Evolutionary conservation across 2,329 filamentous ascomycete species (phyloP).

Genomic region (Monosporascus ibericus): DNA sequence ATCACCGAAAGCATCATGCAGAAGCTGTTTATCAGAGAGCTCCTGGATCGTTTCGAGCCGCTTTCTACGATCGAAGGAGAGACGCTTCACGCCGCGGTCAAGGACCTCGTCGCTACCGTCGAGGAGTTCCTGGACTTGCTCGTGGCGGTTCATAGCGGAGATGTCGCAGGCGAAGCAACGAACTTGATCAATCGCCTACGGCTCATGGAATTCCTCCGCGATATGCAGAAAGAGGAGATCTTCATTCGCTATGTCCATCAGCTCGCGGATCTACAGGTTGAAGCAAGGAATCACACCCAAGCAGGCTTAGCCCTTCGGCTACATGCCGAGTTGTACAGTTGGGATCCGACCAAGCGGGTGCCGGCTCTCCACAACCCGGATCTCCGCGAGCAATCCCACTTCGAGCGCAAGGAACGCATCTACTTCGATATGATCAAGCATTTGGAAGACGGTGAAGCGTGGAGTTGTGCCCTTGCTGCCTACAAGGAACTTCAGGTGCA

Average conservation of each 20-base stretch:
- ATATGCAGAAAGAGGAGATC: constrained; percentile 96
- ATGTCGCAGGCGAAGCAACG: constrained; percentile 66
- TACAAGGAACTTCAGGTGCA: constrained; percentile 90
- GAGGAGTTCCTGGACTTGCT: constrained; percentile 89
- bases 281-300: constrained; percentile 74
- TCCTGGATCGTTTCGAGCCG: constrained; percentile 73
- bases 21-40: constrained; percentile 84
- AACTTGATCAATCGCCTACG: constrained; percentile 83
- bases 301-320: constrained; percentile 83
- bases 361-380: constrained; percentile 63
- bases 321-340: constrained; percentile 88
- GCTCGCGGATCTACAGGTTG: constrained; percentile 69
- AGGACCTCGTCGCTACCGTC: constrained; percentile 74
- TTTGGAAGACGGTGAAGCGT: constrained; percentile 90
- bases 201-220: constrained; percentile 91
- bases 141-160: constrained; percentile 79
- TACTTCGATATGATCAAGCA: constrained; percentile 94
- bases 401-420: constrained; percentile 86
- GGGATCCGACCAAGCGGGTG: constrained; percentile 68
- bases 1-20: constrained; percentile 85
- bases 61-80: constrained; percentile 63
- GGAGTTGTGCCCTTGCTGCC: constrained; percentile 79
- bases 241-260: constrained; percentile 96
- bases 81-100: constrained; percentile 67
- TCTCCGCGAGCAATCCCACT: constrained; percentile 79